Base-by-base conservation (phyloP, 2,329 filamentous ascomycete species). In the Diplodia intermedia region DNA sequence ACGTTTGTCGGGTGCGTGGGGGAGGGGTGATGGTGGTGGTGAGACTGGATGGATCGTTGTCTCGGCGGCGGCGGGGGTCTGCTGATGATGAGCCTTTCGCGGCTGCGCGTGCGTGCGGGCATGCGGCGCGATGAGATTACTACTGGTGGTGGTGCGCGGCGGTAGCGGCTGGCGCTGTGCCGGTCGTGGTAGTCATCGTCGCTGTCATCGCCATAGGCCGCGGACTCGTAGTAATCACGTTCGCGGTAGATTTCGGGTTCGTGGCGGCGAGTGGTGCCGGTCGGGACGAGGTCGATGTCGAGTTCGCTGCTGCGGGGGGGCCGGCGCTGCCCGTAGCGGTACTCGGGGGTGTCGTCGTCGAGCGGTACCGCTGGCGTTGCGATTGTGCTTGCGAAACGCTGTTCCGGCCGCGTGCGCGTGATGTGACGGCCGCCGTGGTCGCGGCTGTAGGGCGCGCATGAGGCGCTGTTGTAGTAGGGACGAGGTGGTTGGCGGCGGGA, bases 401-500 rank as follows among this genome's bases (percentile, higher is more conserved):
- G 43, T 38, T 63, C 60, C 3, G 60, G 60, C 12, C 60, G 60
- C 11, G 60, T 63, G 60, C 60, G 60, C 18, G 60, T 63, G 43
- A 47, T 26, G 43, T 52, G 43, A 12, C 43, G 18, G 60, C 60
- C 40, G 43, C 40, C 23, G 40, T 14, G 36, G 36, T 40, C n/a
- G 36, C 23, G 36, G 20, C 14, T 47, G 43, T 47, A 47, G 7
- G 43, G 43, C 3, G 52, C 14, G 36, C 36, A 4, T 14, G 12
- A 14, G 56, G n/a, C 15, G 56, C 23, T 18, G 56, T 11, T 14
- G 38, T 6, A 9, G 38, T 12, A 40, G 8, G 33, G 36, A 20
- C 57, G 57, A 14, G 26, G 26, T 11, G 18, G 33, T 18, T 23
- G 57, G 18, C 26, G 33, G 31, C 53, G 53, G 31, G 26, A 20